Evolutionary conservation across 2,329 filamentous ascomycete genomes (phyloP), one percentile per base, ranked within the genome.

Genomic region (Clarireedia homoeocarpa): DNA sequence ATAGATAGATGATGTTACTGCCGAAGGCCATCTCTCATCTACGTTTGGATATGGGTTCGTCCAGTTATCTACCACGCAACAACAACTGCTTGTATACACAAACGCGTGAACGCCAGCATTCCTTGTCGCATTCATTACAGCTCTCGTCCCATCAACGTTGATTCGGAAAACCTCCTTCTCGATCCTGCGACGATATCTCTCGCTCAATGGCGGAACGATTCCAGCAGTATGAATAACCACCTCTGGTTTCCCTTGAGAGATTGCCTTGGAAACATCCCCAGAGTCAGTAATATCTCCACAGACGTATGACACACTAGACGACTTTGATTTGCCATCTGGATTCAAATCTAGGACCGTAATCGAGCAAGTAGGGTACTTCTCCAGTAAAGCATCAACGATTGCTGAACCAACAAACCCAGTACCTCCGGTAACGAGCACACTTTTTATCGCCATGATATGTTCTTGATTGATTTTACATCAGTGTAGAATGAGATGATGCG

Each of bases 81-180:
- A 53, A 47, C 51, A 53, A n/a, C 42, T 53, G 46, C 42, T 53
- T 36, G 40, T 53, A 17, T 53, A 53, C 3, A 53, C 27, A 24
- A 53, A 53, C 3, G 6, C 51, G 12, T 7, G 24, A 24, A 47
- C 12, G 14, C 51, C 51, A 12, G 42, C 30, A n/a, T 46, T 6
- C 23, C 17, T 24, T 9, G 42, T 27, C 1, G 30, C 51, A 47
- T 45, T 53, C 39, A 47, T 36, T 2, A 47, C 40, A 15, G n/a
- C 46, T 34, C 20, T 42, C 20, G 51, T 47, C 24, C 51, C 51
- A 4, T 53, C 51, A 15, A 53, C 40, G n/a, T 53, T 53, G 6
- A 47, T 34, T 27, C 27, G 14, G 23, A n/a, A 44, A 2, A 47
- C 40, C 17, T 9, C 10, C 6, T 27, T 26, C 14, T 47, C 40